Evolutionary conservation across 495 filamentous ascomycete genomes (phyloP).

Genomic region (Hypoxylon fragiforme): DNA sequence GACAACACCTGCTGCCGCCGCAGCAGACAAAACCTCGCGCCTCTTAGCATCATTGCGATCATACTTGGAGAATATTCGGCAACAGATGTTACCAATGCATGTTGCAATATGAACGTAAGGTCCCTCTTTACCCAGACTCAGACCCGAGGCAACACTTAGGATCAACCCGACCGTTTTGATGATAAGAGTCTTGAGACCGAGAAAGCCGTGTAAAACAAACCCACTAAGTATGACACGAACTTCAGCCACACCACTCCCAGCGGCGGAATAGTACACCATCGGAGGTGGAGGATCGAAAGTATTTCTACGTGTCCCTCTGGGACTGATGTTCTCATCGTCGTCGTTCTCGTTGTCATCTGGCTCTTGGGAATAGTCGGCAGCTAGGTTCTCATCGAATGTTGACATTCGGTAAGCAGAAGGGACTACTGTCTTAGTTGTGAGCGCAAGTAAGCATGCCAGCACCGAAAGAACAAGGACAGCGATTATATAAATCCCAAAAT

Average conservation of each 20-base stretch:
- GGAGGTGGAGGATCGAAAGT: conserved; percentile 53
- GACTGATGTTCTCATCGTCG: conserved; percentile 40
- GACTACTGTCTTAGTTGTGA: conserved; percentile 87
- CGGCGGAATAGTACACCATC: conserved; percentile 93
- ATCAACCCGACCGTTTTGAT: conserved; percentile 84
- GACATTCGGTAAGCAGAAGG: conserved; percentile 83
- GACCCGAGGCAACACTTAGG: conserved; percentile 85
- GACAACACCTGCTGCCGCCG: conserved; percentile 88
- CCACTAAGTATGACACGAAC: conserved; percentile 97
- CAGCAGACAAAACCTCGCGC: conserved; percentile 89
- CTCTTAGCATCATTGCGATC: conserved; percentile 86
- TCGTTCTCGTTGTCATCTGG: conserved; percentile 44
- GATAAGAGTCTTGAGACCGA: conserved; percentile 84
- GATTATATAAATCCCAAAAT: conserved; percentile 73
- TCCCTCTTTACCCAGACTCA: conserved; percentile 95
- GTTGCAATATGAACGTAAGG: conserved; percentile 97
- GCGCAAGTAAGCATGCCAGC: conserved; percentile 74
- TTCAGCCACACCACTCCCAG: conserved; percentile 95
- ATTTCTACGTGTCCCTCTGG: conserved; percentile 30
- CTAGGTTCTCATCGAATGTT: conserved; percentile 80
- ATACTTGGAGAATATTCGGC: conserved; percentile 90
- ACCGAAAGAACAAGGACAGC: conserved; percentile 73
- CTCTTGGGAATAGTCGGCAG: conserved; percentile 46
- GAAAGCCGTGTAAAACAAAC: conserved; percentile 94
- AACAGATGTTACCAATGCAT: conserved; percentile 93